Conservation (phyloP, 2,329 filamentous ascomycete species). For the Neophaeococcomyces mojaviensis region DNA sequence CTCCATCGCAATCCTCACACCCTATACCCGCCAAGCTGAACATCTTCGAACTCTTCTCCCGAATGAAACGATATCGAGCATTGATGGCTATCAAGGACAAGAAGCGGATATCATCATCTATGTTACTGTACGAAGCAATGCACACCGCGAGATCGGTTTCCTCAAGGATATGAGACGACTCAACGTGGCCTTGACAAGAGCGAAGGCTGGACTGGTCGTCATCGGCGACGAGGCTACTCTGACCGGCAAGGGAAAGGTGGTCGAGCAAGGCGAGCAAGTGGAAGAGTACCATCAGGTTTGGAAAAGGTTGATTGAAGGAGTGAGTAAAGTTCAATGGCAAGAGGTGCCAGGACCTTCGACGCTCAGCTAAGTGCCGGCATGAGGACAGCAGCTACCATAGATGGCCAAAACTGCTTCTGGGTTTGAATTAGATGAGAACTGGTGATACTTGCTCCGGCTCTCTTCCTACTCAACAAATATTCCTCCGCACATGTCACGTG, state of each 20-base stretch:
- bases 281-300: too few relatives aligned
- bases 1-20: conserved; percentile 35
- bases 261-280: too few relatives aligned
- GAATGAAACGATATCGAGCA: conserved; percentile 27
- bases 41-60: conserved; percentile 21
- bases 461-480: too few relatives aligned
- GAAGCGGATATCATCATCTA: conserved; percentile 40
- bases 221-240: conserved; percentile 22
- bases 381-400: too few relatives aligned
- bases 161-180: conserved; percentile 35
- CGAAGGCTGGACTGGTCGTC: conserved; percentile 30
- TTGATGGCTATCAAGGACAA: conserved; percentile 39
- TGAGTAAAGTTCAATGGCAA: too few relatives aligned
- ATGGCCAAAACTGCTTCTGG: too few relatives aligned
- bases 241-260: not conserved
- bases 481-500: too few relatives aligned
- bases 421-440: too few relatives aligned
- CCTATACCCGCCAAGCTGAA: conserved; percentile 34
- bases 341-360: too few relatives aligned
- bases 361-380: too few relatives aligned
- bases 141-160: conserved; percentile 32
- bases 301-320: too few relatives aligned
- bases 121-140: conserved; percentile 38
- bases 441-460: too few relatives aligned
- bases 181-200: conserved; percentile 37